Evolutionary conservation across 768 basidiomycete genomes (phyloP), one percentile per base, ranked within the genome.

Genomic region (Dioszegia aurantiaca): DNA sequence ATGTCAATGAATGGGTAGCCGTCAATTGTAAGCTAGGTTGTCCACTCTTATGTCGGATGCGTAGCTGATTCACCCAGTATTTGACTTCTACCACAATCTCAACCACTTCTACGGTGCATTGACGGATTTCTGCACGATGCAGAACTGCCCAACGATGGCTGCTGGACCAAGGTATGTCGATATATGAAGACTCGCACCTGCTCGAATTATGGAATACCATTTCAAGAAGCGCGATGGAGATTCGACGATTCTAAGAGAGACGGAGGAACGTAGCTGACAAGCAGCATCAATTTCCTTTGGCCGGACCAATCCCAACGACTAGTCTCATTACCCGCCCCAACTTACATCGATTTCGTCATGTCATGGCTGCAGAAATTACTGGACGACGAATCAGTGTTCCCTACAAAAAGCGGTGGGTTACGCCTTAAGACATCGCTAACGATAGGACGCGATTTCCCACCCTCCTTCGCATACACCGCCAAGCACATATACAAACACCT

Each of bases 301-400:
- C 86, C 88, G 58, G 93, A 90, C 71, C 87, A 90, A 68, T 88
- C 86, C 70, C 88, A 91, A 58, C 90, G 90, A 73, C 86, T 87
- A 60, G 86, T 92, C 24, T 81, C 87, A 63, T 81, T 97, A 0
- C 86, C 94, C 1, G 94, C 94, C 14, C 91, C 94, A 5, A 93
- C 89, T 0, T 97, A 97, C 77, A 90, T 97, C 69, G 94, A 97
- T 80, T 94, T 90, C 63, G 94, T 97, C 68, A 91, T 97, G 87
- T 90, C 92, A 3, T 92, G 90, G 81, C 84, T 95, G 26, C 94
- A 98, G 76, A 92, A 89, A 72, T 82, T 94, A 26, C 81, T 97
- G 30, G 90, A 97, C 67, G 93, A 98, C 79, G 92, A 97, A 70
- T 86, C 84, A 66, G 85, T 87, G 55, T 97, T 97, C 81, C 94